These are phyloP conservation scores for Diaporthe vexans DNA, from an alignment of 2,329 filamentous ascomycete genomes.

Conservation along the genomic window DNA sequence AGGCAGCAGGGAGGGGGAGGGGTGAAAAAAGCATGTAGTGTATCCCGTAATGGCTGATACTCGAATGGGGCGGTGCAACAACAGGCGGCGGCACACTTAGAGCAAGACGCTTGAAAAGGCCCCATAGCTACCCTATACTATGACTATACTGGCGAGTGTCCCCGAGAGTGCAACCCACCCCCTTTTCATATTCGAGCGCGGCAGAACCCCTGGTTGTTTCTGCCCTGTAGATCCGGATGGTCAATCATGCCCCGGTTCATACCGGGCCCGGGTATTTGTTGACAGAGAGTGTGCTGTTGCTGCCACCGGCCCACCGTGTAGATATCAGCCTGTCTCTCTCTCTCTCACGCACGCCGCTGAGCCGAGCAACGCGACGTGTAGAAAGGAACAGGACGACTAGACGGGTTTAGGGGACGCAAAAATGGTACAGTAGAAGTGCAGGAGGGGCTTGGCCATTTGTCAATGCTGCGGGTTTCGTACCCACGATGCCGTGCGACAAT, in stretches of 20 bases:
- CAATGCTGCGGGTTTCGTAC: not conserved
- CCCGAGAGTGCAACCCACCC: conserved; percentile 23
- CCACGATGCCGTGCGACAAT: conserved; percentile 23
- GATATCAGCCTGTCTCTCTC: not conserved
- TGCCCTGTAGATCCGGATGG: conserved; percentile 37
- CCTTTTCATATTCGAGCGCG: not conserved
- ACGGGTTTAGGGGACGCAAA: not conserved
- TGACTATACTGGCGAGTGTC: conserved; percentile 9
- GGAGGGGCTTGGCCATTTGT: not conserved
- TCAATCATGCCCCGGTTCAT: conserved; percentile 19
- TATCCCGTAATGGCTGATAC: conserved; percentile 32
- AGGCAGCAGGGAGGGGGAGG: conserved; percentile 19
- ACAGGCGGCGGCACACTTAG: conserved; percentile 7
- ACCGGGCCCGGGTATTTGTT: conserved; percentile 16
- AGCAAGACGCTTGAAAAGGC: not conserved
- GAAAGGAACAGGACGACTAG: not conserved
- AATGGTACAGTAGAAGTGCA: not conserved
- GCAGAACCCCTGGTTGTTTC: conserved; percentile 21
- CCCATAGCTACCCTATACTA: conserved; percentile 5
- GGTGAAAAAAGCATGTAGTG: not conserved
- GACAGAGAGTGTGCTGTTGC: not conserved
- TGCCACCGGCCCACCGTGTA: not conserved
- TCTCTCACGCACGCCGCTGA: not conserved
- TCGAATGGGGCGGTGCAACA: conserved; percentile 31
- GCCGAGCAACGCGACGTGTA: not conserved